Base-by-base conservation (phyloP, 768 basidiomycete species). In the Agaricus blazei region DNA sequence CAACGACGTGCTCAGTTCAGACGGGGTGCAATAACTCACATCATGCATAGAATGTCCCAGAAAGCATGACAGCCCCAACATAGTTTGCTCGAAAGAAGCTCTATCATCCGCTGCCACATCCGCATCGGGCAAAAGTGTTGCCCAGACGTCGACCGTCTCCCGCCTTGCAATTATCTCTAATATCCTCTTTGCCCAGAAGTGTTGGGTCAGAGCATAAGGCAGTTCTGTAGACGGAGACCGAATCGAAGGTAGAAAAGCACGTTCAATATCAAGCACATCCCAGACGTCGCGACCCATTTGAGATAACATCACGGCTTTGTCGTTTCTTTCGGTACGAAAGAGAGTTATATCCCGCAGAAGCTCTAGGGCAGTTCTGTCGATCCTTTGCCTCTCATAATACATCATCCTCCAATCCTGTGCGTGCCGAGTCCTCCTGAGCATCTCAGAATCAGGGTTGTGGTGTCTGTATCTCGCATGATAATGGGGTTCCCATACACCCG, bases 251-350 rank as follows among this genome's bases (percentile, higher is more conserved):
- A 37, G 37, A 47, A 52, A 40, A 40, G 28, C 40, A 36, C 26
- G 34, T 41, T 44, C 47, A 12, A 72, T 59, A 19, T 76, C 70
- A 52, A 85, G 62, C 15, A 65, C 75, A 61, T 84, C 79, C 81
- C 81, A 85, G 38, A 77, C 73, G 57, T 85, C 85, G 58, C 80
- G 74, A 9, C 72, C 72, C 59, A 76, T 66, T 40, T 66, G 66
- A n/a, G 70, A 63, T 11, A 83, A 57, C 37, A 67, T 64, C 43
- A 70, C 63, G 14, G 78, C 79, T 56, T 65, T 62, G 31, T 68
- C 67, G 43, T 71, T 67, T 53, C 82, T 72, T 12, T 66, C 68
- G n/a, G 62, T 59, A 31, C 74, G 68, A 15, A 69, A 60, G 46
- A 54, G 31, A 8, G 78, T 64, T 40, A 85, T 75, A 26, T 59